Conservation (phyloP, 345 rosid species). For the Murraya koenigii region DNA sequence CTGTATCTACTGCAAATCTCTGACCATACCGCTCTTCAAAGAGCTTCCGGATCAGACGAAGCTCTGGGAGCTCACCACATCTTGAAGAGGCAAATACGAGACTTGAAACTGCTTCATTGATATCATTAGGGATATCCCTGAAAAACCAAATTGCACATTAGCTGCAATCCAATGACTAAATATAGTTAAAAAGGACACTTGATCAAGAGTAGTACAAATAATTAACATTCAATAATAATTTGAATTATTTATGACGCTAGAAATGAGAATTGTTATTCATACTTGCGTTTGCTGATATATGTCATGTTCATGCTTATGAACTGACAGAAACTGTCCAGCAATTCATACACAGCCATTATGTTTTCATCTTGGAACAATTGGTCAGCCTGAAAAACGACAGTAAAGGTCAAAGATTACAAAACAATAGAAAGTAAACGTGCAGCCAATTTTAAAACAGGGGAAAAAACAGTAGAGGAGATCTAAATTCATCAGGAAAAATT, state of each 20-base stretch:
- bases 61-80: slow-evolving; percentile 82
- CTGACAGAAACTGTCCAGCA: slow-evolving; percentile 61
- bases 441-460: not conserved
- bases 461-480: not conserved
- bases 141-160: not conserved
- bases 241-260: not conserved
- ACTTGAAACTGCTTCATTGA: slow-evolving; percentile 87
- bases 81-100: slow-evolving; percentile 80
- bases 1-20: slow-evolving; percentile 41
- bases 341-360: slow-evolving; percentile 41
- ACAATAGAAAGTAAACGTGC: not conserved
- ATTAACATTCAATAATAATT: not conserved
- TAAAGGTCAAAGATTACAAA: not conserved
- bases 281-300: slow-evolving; percentile 64
- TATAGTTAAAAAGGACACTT: not conserved
- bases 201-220: not conserved
- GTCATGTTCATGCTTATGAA: slow-evolving; percentile 51
- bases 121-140: slow-evolving; percentile 69
- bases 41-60: slow-evolving; percentile 53
- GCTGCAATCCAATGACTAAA: not conserved
- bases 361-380: slow-evolving; percentile 59
- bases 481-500: not conserved
- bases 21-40: slow-evolving; percentile 71
- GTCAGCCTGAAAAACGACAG: slow-evolving; percentile 40
- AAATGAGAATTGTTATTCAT: not conserved